phyloP scores from a whole-genome alignment of 2,329 filamentous ascomycete genomes.

The Penicillium sp. region DNA sequence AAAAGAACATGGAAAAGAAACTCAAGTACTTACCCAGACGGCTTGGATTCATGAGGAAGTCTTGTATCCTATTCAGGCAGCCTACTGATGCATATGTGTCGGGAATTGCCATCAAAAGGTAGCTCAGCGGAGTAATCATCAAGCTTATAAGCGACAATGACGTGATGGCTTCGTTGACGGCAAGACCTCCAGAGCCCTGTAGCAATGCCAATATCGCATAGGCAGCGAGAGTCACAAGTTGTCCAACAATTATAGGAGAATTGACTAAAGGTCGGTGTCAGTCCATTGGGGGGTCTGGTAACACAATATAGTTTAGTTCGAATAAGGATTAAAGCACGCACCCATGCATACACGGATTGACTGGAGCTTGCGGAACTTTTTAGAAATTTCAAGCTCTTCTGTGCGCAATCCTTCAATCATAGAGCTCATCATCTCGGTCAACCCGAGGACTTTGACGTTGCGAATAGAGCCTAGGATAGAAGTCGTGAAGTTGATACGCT shows the following conservation, averaged over 20 bases:
- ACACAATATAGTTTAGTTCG: no score
- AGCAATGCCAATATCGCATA: conserved; percentile 18
- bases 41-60: conserved; percentile 22
- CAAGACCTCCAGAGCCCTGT: conserved; percentile 23
- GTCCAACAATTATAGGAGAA: conserved; percentile 10
- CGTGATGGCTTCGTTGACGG: conserved; percentile 39
- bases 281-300: no score
- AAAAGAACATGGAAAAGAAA: neutral
- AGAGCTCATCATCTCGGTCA: conserved; percentile 23
- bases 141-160: conserved; percentile 41
- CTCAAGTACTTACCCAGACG: conserved; percentile 12
- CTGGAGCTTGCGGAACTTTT: conserved; percentile 20
- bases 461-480: conserved; percentile 42
- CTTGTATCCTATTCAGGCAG: conserved; percentile 37
- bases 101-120: conserved; percentile 37
- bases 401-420: conserved; percentile 22
- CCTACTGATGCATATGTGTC: conserved; percentile 39
- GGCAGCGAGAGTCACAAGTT: conserved; percentile 18
- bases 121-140: conserved; percentile 37
- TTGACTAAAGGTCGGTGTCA: conserved; percentile 14
- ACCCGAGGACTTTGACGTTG: conserved; percentile 41
- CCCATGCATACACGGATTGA: conserved; percentile 15
- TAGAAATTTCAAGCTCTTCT: conserved; percentile 25
- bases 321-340: conserved; percentile 2
- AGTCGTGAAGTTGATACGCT: conserved; percentile 42